Evolutionary conservation across 1,139 yeast species (phyloP).

Genomic region (Yueomyces sp.): DNA sequence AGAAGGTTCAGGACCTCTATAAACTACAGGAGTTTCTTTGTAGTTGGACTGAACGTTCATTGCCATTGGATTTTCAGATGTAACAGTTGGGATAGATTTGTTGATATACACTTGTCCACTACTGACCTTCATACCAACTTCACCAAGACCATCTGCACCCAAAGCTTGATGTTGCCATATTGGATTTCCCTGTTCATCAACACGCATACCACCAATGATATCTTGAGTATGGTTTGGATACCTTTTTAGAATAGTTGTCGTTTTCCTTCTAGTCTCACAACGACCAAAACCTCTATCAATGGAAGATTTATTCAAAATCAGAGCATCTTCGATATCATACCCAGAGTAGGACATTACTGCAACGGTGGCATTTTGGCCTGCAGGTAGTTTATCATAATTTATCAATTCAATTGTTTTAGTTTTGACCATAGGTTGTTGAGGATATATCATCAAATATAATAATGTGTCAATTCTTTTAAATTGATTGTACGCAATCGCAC

Average conservation of each 20-base stretch:
- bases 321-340: constrained; percentile 98
- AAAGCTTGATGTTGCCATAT: constrained; percentile 75
- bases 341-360: constrained; percentile 99
- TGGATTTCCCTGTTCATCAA: constrained; percentile 66
- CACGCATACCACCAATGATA: constrained; percentile 81
- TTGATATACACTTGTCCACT: constrained; percentile 92
- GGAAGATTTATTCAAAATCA: constrained; percentile 84
- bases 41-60: constrained; percentile 41
- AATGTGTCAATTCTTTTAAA: constrained; percentile 91
- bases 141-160: constrained; percentile 95
- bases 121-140: constrained; percentile 82
- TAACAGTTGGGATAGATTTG: constrained; percentile 82
- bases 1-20: constrained; percentile 91
- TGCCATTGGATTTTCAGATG: constrained; percentile 55
- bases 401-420: constrained; percentile 93
- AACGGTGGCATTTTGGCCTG: constrained; percentile 97
- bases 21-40: constrained; percentile 82
- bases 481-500: constrained; percentile 96
- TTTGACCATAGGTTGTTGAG: constrained; percentile 98
- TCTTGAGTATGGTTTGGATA: constrained; percentile 93
- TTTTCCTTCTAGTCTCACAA: constrained; percentile 92
- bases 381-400: constrained; percentile 91
- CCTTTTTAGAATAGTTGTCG: constrained; percentile 76
- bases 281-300: constrained; percentile 96
- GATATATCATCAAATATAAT: constrained; percentile 89